These are phyloP conservation scores for Botryotinia calthae DNA, from an alignment of 2,329 filamentous ascomycete species.

Conservation along the genomic window DNA sequence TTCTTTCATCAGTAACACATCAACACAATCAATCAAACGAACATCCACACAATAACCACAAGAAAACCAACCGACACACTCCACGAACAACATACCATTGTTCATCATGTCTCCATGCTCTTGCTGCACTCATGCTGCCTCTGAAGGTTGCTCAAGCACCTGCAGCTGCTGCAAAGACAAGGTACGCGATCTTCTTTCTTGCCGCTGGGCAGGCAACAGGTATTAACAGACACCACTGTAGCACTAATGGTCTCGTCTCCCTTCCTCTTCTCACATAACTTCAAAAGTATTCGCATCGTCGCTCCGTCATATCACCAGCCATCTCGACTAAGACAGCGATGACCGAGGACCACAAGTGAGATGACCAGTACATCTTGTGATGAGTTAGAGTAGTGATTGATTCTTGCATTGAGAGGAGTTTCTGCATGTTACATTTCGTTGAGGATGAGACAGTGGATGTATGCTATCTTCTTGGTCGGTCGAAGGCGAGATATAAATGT, in stretches of 20 bases:
- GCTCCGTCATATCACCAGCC: background rate
- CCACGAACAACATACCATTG: background rate
- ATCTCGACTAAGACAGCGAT: constrained; percentile 11
- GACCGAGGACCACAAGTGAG: background rate
- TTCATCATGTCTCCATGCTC: constrained; percentile 14
- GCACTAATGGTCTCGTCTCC: background rate
- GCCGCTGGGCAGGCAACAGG: background rate
- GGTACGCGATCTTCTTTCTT: background rate
- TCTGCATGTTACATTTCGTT: background rate
- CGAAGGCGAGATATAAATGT: background rate
- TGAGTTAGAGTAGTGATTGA: background rate
- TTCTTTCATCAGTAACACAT: background rate
- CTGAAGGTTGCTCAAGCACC: constrained; percentile 4
- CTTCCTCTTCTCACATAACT: background rate
- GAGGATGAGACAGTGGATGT: background rate
- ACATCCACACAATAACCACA: background rate
- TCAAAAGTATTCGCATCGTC: background rate
- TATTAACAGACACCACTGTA: background rate
- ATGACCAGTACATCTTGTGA: background rate
- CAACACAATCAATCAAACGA: background rate
- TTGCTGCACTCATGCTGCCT: constrained; percentile 11
- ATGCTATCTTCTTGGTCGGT: background rate
- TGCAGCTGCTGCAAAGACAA: constrained; percentile 14
- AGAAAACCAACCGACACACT: background rate
- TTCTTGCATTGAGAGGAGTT: background rate